Percentiles rank a stretch among this genome's conserved stretches.
phyloP scores from a whole-genome alignment of 768 basidiomycete species.

The Agaricus blazei region DNA sequence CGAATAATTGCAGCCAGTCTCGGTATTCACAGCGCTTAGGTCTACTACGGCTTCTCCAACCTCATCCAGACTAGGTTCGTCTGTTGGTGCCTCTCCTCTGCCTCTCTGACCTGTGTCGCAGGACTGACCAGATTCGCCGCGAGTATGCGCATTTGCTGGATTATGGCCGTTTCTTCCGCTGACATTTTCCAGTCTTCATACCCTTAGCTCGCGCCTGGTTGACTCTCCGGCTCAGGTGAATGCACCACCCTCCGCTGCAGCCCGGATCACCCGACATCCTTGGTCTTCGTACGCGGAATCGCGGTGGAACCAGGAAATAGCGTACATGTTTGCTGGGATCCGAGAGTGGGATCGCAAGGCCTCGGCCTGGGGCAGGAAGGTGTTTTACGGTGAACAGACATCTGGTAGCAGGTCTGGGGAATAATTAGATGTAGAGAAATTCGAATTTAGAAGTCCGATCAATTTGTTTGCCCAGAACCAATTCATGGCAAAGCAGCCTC shows the following conservation, averaged over 20 bases:
- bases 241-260: constrained; percentile 51
- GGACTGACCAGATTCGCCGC: constrained; percentile 48
- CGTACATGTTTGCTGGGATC: constrained; percentile 35
- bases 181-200: constrained; percentile 34
- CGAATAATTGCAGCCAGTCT: neutral
- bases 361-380: constrained; percentile 39
- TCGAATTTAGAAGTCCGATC: constrained; percentile 1
- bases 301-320: constrained; percentile 57
- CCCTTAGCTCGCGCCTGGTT: constrained; percentile 44
- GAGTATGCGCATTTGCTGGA: constrained; percentile 38
- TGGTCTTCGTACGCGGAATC: constrained; percentile 45
- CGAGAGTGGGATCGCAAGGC: constrained; percentile 41
- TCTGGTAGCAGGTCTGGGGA: neutral
- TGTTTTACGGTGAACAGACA: constrained; percentile 34
- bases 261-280: constrained; percentile 42
- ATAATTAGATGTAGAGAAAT: too few species aligned
- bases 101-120: constrained; percentile 18
- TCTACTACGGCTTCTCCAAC: constrained; percentile 70
- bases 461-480: neutral
- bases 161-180: neutral
- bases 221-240: constrained; percentile 41
- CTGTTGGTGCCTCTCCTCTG: neutral
- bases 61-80: constrained; percentile 51
- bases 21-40: constrained; percentile 24
- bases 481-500: constrained; percentile 20